Percentiles rank a stretch among this genome's conserved stretches.
Evolutionary conservation across 306 rosid genomes (phyloP).

Genomic region (Ochetophila trinervis): DNA sequence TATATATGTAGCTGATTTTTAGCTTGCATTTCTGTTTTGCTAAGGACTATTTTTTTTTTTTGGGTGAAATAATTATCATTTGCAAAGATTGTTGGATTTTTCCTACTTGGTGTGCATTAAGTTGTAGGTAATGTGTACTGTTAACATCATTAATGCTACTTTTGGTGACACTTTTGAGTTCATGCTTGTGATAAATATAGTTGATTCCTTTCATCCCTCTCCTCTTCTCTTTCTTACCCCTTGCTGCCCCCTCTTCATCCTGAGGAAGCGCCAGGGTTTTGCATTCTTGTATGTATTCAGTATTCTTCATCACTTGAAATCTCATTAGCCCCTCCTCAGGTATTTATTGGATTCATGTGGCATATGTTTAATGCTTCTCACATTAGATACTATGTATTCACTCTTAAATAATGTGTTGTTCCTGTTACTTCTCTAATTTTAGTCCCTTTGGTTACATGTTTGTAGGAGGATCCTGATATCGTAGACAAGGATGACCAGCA

Average conservation of each 20-base stretch:
- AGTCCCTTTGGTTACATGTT: constrained; percentile 9
- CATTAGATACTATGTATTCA: neutral
- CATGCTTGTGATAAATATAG: neutral
- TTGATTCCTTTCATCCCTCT: neutral
- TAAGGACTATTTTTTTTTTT: no score
- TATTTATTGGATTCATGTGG: neutral
- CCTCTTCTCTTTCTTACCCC: neutral
- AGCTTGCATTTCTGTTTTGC: no score
- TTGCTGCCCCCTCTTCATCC: neutral
- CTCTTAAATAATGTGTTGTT: neutral
- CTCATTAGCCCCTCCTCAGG: neutral
- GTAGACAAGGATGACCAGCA: constrained; percentile 72
- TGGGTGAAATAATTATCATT: no score
- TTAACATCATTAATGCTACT: neutral
- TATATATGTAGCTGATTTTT: no score
- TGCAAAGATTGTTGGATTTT: no score
- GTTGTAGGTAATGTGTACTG: neutral
- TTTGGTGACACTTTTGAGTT: neutral
- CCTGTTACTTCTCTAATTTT: constrained; percentile 5
- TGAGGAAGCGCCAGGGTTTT: neutral
- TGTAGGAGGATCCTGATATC: constrained; percentile 69
- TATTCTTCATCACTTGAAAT: constrained; percentile 10
- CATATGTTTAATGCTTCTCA: neutral
- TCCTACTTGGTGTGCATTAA: neutral
- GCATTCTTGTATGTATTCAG: constrained; percentile 15